phyloP scores from a whole-genome alignment of 306 rosid species.

The Astragalus membranaceus region DNA sequence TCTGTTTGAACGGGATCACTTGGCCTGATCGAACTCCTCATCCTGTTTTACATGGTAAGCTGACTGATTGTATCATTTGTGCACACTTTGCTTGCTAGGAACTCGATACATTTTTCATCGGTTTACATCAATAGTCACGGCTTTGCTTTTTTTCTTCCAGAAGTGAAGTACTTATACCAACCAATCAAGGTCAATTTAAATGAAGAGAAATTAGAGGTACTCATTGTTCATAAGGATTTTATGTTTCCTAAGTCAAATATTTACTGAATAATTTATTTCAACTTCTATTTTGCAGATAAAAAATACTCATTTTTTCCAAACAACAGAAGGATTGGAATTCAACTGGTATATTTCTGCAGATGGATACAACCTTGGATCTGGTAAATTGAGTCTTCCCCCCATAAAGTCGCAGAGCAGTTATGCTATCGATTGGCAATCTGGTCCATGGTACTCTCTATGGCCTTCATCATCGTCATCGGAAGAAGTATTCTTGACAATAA shows the following conservation, averaged over 20 bases:
- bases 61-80: not conserved
- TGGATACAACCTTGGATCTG: slow-evolving; percentile 65
- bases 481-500: slow-evolving; percentile 55
- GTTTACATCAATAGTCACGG: not conserved
- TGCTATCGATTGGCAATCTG: slow-evolving; percentile 50
- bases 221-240: not conserved
- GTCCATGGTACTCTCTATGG: slow-evolving; percentile 75
- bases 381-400: slow-evolving; percentile 48
- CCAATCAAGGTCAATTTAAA: slow-evolving; percentile 64
- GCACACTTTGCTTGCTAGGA: not conserved
- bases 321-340: slow-evolving; percentile 75
- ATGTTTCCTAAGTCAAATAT: not conserved
- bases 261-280: slow-evolving; percentile 1
- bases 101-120: not conserved
- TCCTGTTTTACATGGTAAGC: slow-evolving; percentile 82
- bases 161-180: slow-evolving; percentile 80
- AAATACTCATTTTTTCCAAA: slow-evolving; percentile 64
- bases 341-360: slow-evolving; percentile 75
- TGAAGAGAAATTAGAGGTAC: slow-evolving; percentile 61
- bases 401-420: slow-evolving; percentile 60
- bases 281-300: slow-evolving; percentile 46
- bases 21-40: slow-evolving; percentile 95
- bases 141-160: slow-evolving; percentile 49
- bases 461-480: slow-evolving; percentile 44
- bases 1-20: slow-evolving; percentile 73